Percentiles rank a stretch among this genome's conserved stretches.
phyloP scores from a whole-genome alignment of 2,329 filamentous ascomycete genomes.

The Calonectria montana region DNA sequence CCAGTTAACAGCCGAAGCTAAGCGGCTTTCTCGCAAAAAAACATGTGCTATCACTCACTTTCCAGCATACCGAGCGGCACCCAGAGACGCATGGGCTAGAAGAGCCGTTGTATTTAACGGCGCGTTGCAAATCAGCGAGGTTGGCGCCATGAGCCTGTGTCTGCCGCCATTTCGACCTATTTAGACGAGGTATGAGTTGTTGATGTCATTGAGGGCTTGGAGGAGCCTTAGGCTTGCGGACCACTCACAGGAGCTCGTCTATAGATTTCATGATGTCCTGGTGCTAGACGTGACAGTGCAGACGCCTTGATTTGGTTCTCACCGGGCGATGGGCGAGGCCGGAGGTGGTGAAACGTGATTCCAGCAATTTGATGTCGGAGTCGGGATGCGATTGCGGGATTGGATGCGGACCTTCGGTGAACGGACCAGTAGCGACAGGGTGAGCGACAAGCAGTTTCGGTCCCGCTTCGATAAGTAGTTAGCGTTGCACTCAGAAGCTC shows the following conservation, averaged over 20 bases:
- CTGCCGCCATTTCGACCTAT: constrained; percentile 75
- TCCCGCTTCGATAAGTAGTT: neutral
- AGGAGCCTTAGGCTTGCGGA: constrained; percentile 7
- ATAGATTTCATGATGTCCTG: constrained; percentile 49
- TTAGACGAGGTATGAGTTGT: constrained; percentile 34
- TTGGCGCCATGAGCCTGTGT: constrained; percentile 69
- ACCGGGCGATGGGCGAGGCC: constrained; percentile 10
- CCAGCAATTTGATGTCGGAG: constrained; percentile 7
- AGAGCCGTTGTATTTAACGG: constrained; percentile 70
- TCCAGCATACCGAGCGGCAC: constrained; percentile 92
- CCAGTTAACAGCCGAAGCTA: neutral
- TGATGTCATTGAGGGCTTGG: constrained; percentile 13
- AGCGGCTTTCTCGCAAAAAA: neutral
- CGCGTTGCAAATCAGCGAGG: constrained; percentile 71
- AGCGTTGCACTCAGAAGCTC: neutral
- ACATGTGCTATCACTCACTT: constrained; percentile 62
- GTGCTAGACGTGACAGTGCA: neutral
- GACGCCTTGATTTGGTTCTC: neutral
- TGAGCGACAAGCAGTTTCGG: neutral
- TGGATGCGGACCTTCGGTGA: neutral
- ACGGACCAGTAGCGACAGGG: constrained; percentile 4
- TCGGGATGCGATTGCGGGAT: constrained; percentile 6
- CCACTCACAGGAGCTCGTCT: constrained; percentile 52
- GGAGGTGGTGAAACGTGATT: constrained; percentile 6
- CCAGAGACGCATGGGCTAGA: constrained; percentile 76